Percentiles rank a stretch among this genome's conserved stretches.
phyloP scores from a whole-genome alignment of 2,329 filamentous ascomycete species.

The Curvularia lunata region DNA sequence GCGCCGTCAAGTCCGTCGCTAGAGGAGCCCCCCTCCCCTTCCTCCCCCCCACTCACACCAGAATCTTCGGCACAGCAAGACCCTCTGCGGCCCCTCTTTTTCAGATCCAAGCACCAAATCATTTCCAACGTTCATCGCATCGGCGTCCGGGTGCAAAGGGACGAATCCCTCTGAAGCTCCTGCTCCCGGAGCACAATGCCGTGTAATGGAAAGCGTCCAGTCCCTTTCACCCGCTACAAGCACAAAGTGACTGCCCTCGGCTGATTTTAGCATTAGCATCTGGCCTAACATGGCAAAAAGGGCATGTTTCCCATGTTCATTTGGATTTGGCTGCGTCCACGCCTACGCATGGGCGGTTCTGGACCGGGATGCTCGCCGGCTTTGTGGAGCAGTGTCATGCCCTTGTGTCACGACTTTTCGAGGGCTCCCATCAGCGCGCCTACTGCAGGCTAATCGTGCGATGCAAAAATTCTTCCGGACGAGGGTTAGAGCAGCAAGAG shows the following conservation, averaged over 20 bases:
- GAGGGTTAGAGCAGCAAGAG: neutral
- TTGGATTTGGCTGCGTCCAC: neutral
- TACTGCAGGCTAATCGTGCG: neutral
- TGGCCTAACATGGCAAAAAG: constrained; percentile 1
- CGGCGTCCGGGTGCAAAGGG: neutral
- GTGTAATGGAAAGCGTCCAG: neutral
- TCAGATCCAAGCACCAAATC: neutral
- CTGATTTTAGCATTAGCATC: constrained; percentile 11
- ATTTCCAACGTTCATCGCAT: neutral
- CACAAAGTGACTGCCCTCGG: neutral
- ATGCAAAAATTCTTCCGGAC: constrained; percentile 1
- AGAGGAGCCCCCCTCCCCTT: neutral
- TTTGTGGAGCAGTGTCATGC: neutral
- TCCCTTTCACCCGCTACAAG: neutral
- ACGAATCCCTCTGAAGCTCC: neutral
- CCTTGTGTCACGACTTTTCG: neutral
- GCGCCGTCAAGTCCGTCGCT: constrained; percentile 4
- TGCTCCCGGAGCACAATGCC: neutral
- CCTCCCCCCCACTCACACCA: constrained; percentile 3
- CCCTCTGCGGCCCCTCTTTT: neutral
- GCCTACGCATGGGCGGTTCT: neutral
- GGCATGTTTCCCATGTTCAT: constrained; percentile 2
- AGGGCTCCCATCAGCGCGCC: neutral
- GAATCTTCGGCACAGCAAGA: constrained; percentile 10
- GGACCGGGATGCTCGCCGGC: constrained; percentile 7